Evolutionary conservation across 2,329 filamentous ascomycete genomes (phyloP).

Genomic region (Fusarium tanahbumbuense): DNA sequence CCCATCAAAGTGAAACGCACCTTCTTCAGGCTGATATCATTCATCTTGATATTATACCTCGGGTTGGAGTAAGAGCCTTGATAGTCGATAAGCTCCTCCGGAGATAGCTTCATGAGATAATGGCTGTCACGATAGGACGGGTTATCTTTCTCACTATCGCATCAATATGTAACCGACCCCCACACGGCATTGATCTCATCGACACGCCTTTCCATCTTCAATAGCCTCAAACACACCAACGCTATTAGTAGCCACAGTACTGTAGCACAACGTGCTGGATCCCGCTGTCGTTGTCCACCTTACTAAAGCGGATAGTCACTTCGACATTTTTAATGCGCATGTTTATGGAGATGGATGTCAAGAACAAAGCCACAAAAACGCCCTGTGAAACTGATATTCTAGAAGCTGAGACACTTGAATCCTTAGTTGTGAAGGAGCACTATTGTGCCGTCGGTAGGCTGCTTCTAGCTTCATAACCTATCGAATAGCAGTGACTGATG

Average conservation of each 20-base stretch:
- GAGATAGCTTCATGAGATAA: slow-evolving; percentile 3
- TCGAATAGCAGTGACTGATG: background rate
- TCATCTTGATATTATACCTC: background rate
- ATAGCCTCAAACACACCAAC: slow-evolving; percentile 32
- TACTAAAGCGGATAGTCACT: background rate
- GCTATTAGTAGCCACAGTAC: slow-evolving; percentile 2
- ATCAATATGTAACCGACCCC: slow-evolving; percentile 17
- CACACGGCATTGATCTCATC: slow-evolving; percentile 14
- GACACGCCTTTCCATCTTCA: slow-evolving; percentile 26
- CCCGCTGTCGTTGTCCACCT: background rate
- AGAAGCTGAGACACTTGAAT: slow-evolving; percentile 9
- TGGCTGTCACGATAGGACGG: slow-evolving; percentile 3
- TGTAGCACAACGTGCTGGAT: slow-evolving; percentile 20
- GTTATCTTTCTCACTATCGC: slow-evolving; percentile 5
- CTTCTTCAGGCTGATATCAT: background rate
- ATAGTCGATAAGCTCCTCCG: background rate
- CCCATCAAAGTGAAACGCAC: background rate
- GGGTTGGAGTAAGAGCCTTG: background rate
- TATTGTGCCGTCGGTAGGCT: slow-evolving; percentile 3
- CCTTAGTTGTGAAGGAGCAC: background rate
- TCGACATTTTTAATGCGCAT: slow-evolving; percentile 13
- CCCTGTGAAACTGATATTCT: slow-evolving; percentile 35
- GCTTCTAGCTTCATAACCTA: background rate
- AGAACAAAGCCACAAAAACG: slow-evolving; percentile 8
- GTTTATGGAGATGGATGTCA: slow-evolving; percentile 12